Evolutionary conservation across 2,329 filamentous ascomycete genomes (phyloP).

Genomic region (Colletotrichum echinochloae): DNA sequence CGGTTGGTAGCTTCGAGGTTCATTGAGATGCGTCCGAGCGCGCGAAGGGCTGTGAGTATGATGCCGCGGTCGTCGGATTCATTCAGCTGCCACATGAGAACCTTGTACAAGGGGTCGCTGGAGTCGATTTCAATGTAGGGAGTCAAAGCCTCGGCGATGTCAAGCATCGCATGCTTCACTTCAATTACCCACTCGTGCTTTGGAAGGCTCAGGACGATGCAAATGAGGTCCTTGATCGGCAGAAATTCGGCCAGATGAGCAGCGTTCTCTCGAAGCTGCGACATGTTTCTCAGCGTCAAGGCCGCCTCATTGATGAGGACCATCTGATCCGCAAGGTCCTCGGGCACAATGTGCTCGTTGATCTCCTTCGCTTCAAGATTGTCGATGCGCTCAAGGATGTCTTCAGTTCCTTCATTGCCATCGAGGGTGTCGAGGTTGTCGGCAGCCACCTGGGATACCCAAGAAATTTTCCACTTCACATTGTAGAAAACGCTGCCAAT

Average conservation of each 20-base stretch:
- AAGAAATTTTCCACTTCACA: conserved; percentile 83
- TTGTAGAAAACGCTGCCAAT: conserved; percentile 84
- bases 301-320: conserved; percentile 86
- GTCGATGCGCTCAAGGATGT: conserved; percentile 75
- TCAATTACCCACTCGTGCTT: conserved; percentile 79
- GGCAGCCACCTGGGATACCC: conserved; percentile 59
- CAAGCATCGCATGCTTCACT: conserved; percentile 89
- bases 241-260: conserved; percentile 78
- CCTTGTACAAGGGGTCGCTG: conserved; percentile 82
- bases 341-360: conserved; percentile 76
- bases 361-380: conserved; percentile 70
- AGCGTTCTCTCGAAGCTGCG: conserved; percentile 91
- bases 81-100: conserved; percentile 71
- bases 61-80: conserved; percentile 81
- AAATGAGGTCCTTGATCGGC: conserved; percentile 83
- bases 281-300: conserved; percentile 93
- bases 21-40: conserved; percentile 89
- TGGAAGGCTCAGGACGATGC: conserved; percentile 84
- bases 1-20: conserved; percentile 83
- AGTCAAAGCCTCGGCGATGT: conserved; percentile 91
- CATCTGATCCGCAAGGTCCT: conserved; percentile 76
- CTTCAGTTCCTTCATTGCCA: conserved; percentile 62
- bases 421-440: conserved; percentile 60
- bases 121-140: conserved; percentile 80
- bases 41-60: conserved; percentile 82